phyloP scores from a whole-genome alignment of 139 green algal genomes.

The Mesotaenium endlicherianum region DNA sequence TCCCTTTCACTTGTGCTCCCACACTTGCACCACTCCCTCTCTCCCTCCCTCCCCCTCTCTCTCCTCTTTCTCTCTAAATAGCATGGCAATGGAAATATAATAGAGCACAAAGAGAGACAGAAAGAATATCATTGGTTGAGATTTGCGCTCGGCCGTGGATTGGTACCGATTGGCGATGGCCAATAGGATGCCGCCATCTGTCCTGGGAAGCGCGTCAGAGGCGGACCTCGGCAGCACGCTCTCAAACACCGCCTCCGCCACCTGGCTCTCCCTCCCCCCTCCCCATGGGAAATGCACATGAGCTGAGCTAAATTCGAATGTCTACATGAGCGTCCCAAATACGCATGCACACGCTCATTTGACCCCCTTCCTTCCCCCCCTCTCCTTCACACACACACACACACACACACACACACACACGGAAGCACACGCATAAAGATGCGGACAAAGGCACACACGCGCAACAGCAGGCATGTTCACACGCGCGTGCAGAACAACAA shows the following conservation, averaged over 20 bases:
- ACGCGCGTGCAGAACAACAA: neutral
- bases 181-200: slow-evolving; percentile 65
- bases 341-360: neutral
- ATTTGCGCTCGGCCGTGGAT: no score
- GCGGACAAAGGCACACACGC: neutral
- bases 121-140: neutral
- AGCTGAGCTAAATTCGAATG: no score
- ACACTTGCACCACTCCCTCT: neutral
- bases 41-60: neutral
- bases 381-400: neutral
- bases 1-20: neutral
- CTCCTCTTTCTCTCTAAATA: neutral
- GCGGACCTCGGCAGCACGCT: slow-evolving; percentile 77
- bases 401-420: neutral
- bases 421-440: neutral
- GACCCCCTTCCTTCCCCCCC: no score
- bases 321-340: no score
- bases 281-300: neutral
- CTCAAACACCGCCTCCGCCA: slow-evolving; percentile 57
- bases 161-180: no score
- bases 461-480: no score
- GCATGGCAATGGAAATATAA: neutral
- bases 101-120: neutral
- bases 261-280: slow-evolving; percentile 1
- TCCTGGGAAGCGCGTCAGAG: slow-evolving; percentile 72